Base-by-base conservation (phyloP, 306 rosid genomes). In the Citrullus colocynthis region DNA sequence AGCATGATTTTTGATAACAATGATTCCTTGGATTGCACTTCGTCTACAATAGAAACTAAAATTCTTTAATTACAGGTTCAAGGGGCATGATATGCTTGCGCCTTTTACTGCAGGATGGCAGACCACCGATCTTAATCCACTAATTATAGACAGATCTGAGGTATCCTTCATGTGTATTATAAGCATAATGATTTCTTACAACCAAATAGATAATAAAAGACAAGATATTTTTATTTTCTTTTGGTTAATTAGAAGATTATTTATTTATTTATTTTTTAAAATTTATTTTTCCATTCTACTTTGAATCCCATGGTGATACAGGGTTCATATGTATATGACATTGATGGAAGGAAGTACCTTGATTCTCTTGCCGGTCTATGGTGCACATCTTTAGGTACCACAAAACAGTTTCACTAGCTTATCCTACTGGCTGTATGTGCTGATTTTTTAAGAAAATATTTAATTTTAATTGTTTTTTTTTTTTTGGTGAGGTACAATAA, bases 81-180 rank as follows among this genome's bases (percentile, higher is more conserved):
- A 82, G 84, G 93, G 96, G 62, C 99, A 96, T 80, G 87, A 84
- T 78, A 92, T 96, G 98, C 99, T 96, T 79, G 99, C 98, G 44
- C 99, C 99, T 80, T 96, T 96, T 88, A 96, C 98, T n/a, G 87
- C 98, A 34, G 99, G 98, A 82, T 85, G 91, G 90, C 93, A 89
- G 82, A 80, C 85, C 65, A 15, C 82, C 56, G 93, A 91, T 82
- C 32, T 79, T 81, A 42, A 85, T 80, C 99, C 99, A 74, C 79
- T 92, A 78, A 18, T 96, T 77, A 89, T 96, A 78, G 99, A 89
- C 6, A 96, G 81, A 84, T 92, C 99, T 32, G 97, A 91, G 98
- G 88, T 85, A 7, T 72, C 75, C 24, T 10, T 79, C 76, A 44
- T 71, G 59, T n/a, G 24, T 48, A 15, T 71, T 24, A 11, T 12